These are phyloP conservation scores for Paramecium bursaria DNA, from an alignment of 73 alveolate genomes.

Conservation along the genomic window DNA sequence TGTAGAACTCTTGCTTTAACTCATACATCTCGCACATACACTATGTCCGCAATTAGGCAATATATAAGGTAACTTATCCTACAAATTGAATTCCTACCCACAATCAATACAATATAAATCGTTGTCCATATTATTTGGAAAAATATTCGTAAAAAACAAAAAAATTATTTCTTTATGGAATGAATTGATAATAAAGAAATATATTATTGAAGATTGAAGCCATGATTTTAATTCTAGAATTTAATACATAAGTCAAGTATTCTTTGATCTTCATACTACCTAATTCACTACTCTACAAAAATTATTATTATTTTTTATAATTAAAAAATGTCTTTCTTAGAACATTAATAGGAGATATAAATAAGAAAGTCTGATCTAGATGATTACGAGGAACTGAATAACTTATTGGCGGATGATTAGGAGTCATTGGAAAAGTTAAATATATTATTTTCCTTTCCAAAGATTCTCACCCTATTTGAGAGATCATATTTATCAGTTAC, in stretches of 20 bases:
- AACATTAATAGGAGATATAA: conserved; percentile 20
- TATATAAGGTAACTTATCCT: conserved; percentile 6
- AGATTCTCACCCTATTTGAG: conserved; percentile 83
- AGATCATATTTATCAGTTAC: conserved; percentile 84
- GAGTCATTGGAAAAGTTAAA: conserved; percentile 48
- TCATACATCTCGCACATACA: neutral
- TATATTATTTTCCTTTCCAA: conserved; percentile 77
- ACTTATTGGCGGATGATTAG: conserved; percentile 40
- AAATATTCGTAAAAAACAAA: too few relatives aligned
- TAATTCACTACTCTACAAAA: too few relatives aligned
- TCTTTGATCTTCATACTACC: too few relatives aligned
- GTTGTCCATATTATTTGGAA: too few relatives aligned
- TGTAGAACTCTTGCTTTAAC: neutral
- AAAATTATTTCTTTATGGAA: too few relatives aligned
- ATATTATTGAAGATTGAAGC: too few relatives aligned
- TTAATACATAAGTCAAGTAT: too few relatives aligned
- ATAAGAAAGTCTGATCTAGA: conserved; percentile 48
- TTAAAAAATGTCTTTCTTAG: conserved; percentile 58
- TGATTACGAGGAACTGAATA: conserved; percentile 28
- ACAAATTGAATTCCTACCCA: conserved; percentile 16
- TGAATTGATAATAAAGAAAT: too few relatives aligned
- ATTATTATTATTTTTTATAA: too few relatives aligned
- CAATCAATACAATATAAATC: too few relatives aligned
- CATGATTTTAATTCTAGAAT: too few relatives aligned
- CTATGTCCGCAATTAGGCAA: conserved; percentile 56